A percentile compares a stretch with the other conserved stretches of the same genome.
These are phyloP conservation scores for Thermomucor indicae-seudaticae DNA, from an alignment of 371 early-diverging fungal species.

Conservation along the genomic window DNA sequence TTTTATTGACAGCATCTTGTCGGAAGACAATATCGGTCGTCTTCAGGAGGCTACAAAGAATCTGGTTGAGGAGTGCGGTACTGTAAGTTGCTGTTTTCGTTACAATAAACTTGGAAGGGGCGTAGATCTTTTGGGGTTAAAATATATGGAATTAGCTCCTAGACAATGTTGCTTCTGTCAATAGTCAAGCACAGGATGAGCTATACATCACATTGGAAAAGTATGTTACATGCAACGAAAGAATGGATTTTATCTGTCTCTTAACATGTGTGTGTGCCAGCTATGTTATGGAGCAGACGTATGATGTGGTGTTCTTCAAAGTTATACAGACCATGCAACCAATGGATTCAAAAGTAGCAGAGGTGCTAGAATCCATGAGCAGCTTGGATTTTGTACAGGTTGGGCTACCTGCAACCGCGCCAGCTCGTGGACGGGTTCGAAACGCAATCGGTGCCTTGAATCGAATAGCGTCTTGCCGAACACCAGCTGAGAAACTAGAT, in stretches of 20 bases:
- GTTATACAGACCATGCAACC: slow-evolving; percentile 37
- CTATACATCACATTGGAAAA: slow-evolving; percentile 40
- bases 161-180: neutral
- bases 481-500: slow-evolving; percentile 49
- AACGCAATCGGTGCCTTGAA: slow-evolving; percentile 43
- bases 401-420: slow-evolving; percentile 27
- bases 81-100: neutral
- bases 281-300: slow-evolving; percentile 52
- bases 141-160: neutral
- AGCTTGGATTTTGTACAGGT: slow-evolving; percentile 51
- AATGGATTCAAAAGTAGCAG: slow-evolving; percentile 32
- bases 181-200: slow-evolving; percentile 6
- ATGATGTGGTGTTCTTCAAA: slow-evolving; percentile 56
- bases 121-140: neutral
- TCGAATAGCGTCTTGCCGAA: slow-evolving; percentile 46
- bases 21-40: slow-evolving; percentile 1
- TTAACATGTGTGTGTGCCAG: slow-evolving; percentile 6
- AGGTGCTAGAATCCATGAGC: slow-evolving; percentile 33
- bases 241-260: neutral
- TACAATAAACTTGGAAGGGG: neutral
- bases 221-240: slow-evolving; percentile 2
- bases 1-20: neutral
- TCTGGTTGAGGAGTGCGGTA: neutral
- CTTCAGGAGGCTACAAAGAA: no score
- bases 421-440: slow-evolving; percentile 26